Evolutionary conservation across 805 yeast genomes (phyloP).

Genomic region (Grigorovia yakushimaensis): DNA sequence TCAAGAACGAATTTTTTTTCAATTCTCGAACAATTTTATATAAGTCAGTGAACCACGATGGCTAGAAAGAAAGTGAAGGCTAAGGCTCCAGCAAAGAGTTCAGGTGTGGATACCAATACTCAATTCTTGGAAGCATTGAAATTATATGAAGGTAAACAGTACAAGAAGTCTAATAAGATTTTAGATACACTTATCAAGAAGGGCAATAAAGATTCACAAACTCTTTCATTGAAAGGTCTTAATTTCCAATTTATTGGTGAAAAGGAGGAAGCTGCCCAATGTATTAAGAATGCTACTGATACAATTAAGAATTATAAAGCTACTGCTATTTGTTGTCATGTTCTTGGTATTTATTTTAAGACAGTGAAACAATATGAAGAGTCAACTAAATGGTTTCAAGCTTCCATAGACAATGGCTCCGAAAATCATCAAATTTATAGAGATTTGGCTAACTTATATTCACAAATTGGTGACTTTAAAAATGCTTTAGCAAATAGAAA

Average conservation of each 20-base stretch:
- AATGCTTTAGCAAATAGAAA: constrained; percentile 55
- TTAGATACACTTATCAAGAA: constrained; percentile 72
- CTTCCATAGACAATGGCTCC: constrained; percentile 69
- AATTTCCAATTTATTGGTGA: constrained; percentile 48
- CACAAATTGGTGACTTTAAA: constrained; percentile 69
- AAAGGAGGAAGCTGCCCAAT: constrained; percentile 51
- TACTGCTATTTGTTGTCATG: constrained; percentile 71
- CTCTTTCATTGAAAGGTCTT: constrained; percentile 79
- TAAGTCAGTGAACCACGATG: not conserved
- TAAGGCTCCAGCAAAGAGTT: constrained; percentile 8
- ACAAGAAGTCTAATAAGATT: constrained; percentile 72
- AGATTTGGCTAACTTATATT: constrained; percentile 71
- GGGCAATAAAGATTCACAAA: constrained; percentile 65
- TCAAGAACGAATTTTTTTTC: not conserved
- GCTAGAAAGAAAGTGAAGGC: constrained; percentile 4
- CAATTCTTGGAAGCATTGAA: constrained; percentile 74
- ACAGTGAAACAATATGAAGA: constrained; percentile 57
- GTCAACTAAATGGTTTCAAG: constrained; percentile 69
- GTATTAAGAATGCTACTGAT: constrained; percentile 50
- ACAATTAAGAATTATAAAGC: constrained; percentile 38
- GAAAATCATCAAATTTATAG: constrained; percentile 69
- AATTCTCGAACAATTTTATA: not conserved
- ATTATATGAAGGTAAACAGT: constrained; percentile 75
- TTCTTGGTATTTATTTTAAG: constrained; percentile 77
- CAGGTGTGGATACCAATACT: constrained; percentile 30